A percentile compares a stretch with the other conserved stretches of the same genome.
These are phyloP conservation scores for Haplosporangium gracile DNA, from an alignment of 192 early-diverging fungal species.

Conservation along the genomic window DNA sequence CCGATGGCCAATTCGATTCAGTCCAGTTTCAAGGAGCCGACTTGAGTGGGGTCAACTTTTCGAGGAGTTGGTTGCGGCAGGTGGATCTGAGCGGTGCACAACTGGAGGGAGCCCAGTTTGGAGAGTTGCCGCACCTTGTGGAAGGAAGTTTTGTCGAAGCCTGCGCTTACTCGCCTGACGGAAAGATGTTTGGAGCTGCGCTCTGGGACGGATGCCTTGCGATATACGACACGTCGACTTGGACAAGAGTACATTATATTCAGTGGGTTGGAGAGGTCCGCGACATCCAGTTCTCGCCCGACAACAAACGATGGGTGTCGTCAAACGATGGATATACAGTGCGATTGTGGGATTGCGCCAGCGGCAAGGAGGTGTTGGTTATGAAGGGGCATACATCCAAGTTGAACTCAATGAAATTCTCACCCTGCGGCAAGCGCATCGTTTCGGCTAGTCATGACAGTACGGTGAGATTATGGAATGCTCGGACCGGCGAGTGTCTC, in stretches of 20 bases:
- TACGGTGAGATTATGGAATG: slow-evolving; percentile 6
- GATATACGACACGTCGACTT: neutral
- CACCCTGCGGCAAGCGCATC: slow-evolving; percentile 1
- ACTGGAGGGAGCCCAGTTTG: neutral
- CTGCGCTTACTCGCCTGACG: neutral
- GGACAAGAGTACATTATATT: neutral
- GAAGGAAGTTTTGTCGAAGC: neutral
- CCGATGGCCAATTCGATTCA: neutral
- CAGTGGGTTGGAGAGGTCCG: neutral
- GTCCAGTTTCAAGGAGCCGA: neutral
- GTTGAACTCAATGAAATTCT: neutral
- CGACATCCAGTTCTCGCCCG: neutral
- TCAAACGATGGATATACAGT: neutral
- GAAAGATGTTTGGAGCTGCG: neutral
- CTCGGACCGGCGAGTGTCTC: neutral
- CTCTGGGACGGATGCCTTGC: neutral
- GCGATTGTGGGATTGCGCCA: neutral
- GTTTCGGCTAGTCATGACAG: neutral
- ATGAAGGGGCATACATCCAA: neutral
- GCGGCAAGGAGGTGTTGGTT: neutral
- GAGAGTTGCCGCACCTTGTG: neutral
- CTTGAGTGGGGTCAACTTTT: neutral
- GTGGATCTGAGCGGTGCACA: neutral
- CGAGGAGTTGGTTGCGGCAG: neutral
- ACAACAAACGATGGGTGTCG: neutral